Percentiles rank a stretch among this genome's conserved stretches.
These are phyloP conservation scores for Geoglossum cookeanum DNA, from an alignment of 2,329 filamentous ascomycete species.

Conservation along the genomic window DNA sequence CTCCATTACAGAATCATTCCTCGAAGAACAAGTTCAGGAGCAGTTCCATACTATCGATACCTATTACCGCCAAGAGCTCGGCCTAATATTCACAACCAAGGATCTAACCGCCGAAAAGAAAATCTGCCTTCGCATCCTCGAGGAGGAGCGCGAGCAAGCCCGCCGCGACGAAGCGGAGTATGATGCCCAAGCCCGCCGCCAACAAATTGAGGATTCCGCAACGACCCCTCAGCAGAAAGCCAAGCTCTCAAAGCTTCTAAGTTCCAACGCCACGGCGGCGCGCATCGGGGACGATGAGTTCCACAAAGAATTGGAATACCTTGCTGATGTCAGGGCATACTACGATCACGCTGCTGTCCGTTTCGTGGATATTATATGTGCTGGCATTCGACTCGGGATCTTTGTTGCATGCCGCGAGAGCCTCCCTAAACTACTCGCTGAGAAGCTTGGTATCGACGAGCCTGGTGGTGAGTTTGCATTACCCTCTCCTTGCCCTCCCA, in stretches of 20 bases:
- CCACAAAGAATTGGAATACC: conserved; percentile 36
- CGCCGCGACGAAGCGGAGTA: background rate
- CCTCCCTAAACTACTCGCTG: background rate
- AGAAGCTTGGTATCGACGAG: background rate
- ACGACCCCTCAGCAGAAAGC: background rate
- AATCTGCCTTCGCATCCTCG: background rate
- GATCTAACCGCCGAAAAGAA: conserved; percentile 2
- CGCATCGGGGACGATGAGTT: background rate
- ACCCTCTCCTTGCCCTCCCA: background rate
- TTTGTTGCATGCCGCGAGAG: background rate
- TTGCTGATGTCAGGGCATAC: conserved; percentile 46
- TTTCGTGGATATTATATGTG: conserved; percentile 36
- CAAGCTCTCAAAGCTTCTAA: background rate
- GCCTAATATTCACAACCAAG: background rate
- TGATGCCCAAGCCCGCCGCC: background rate
- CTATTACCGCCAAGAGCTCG: background rate
- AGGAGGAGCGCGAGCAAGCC: background rate
- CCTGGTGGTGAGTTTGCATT: conserved; percentile 1
- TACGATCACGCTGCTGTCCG: conserved; percentile 47
- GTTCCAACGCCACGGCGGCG: background rate
- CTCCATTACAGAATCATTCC: background rate
- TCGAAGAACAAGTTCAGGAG: background rate
- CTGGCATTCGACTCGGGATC: background rate
- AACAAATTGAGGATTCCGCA: background rate
- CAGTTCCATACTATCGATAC: background rate